Base-by-base conservation (phyloP, 1,284 basidiomycete species). In the Volvariella volvacea region DNA sequence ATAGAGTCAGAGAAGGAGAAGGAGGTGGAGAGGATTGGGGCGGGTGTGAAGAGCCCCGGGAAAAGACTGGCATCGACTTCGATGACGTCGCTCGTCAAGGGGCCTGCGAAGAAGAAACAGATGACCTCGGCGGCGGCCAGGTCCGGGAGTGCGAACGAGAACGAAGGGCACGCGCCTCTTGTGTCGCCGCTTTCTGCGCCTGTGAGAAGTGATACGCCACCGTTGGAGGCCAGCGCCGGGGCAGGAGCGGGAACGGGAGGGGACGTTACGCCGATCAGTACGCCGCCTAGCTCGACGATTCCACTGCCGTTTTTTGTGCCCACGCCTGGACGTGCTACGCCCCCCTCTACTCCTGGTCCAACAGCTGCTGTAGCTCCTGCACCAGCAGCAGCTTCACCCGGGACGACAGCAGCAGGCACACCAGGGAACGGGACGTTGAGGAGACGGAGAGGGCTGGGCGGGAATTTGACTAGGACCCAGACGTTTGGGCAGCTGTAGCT, bases 401-500 rank as follows among this genome's bases (percentile, higher is more conserved):
- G 30, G 12, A 22, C 15, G 2, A 25, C 15, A 31, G 42, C 15
- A 22, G 4, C 7, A 14, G 40, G 43, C 31, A 41, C 21, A 19
- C 25, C 22, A 4, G 20, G 28, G 21, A 15, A 34, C 20, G 16
- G 33, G 16, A 49, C 48, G n/a, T 50, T 51, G 32, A 51, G 42
- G 38, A 47, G 48, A 40, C 46, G 50, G 45, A 55, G 50, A 42
- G 51, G 52, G 41, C 46, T 49, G 45, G 54, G 50, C 40, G 51
- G 52, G 43, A 52, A 50, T 10, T 48, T 65, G 44, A 59, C 55
- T 43, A 50, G 63, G 41, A 59, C 58, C 19, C 55, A 61, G 50
- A 64, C 62, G 4, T 60, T 58, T 48, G 50, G 49, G 25, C 56
- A 63, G 47, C 49, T 64, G 48, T 64, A 44, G 48, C 46, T 50